Percentiles rank a stretch among this genome's conserved stretches.
Conservation (phyloP, 2,329 filamentous ascomycete species). For the Cordyceps farinosa region DNA sequence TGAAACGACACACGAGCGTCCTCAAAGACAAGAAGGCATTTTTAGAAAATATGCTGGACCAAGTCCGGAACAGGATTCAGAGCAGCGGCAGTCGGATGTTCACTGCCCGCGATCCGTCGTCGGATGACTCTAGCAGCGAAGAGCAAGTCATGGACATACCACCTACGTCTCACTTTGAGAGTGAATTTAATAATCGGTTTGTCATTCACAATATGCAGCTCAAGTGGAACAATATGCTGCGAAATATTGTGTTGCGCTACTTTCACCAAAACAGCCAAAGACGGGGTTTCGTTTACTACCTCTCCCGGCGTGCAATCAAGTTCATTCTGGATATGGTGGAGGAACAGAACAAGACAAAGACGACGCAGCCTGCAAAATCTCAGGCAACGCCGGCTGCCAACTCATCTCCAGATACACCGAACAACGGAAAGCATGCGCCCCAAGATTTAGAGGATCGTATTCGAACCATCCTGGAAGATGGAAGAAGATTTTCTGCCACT, state of each 20-base stretch:
- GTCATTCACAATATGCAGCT: conserved; percentile 96
- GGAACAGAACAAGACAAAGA: conserved; percentile 76
- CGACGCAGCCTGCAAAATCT: conserved; percentile 29
- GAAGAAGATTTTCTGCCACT: conserved; percentile 66
- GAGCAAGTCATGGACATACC: conserved; percentile 59
- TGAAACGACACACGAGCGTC: conserved; percentile 52
- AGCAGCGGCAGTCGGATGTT: conserved; percentile 27
- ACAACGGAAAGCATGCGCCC: conserved; percentile 54
- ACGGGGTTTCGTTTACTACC: conserved; percentile 94
- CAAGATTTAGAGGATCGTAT: conserved; percentile 78
- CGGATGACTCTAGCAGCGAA: conserved; percentile 20
- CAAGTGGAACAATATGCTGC: conserved; percentile 95
- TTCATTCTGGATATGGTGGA: conserved; percentile 98
- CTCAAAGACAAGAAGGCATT: conserved; percentile 57
- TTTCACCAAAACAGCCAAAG: conserved; percentile 96
- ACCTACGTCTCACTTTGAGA: conserved; percentile 75
- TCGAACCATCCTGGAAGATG: conserved; percentile 78
- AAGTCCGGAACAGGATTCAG: conserved; percentile 41
- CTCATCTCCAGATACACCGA: conserved; percentile 37
- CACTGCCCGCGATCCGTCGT: conserved; percentile 12
- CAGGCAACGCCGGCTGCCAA: conserved; percentile 28
- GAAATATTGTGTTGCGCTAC: conserved; percentile 95
- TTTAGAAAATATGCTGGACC: conserved; percentile 54
- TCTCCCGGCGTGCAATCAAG: conserved; percentile 91
- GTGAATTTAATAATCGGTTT: conserved; percentile 97